Evolutionary conservation across 1,284 basidiomycete species (phyloP), one percentile per base, ranked within the genome.

Genomic region (Ustilago hordei): DNA sequence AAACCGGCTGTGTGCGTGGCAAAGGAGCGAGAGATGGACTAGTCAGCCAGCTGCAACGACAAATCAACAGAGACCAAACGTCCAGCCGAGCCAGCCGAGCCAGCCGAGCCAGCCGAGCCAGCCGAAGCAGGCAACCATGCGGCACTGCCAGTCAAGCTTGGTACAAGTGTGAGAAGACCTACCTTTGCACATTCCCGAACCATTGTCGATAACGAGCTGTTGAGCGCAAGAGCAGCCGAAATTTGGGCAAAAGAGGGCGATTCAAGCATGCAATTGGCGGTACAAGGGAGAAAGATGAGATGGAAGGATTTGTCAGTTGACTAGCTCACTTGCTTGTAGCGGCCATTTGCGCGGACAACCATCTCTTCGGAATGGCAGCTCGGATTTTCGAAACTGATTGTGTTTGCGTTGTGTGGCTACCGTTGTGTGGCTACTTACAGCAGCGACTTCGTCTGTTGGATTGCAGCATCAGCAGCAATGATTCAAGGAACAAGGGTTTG

Each of bases 1-100:
- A 90, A 96, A 75, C 84, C 84, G 84, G 84, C 83, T 81, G 45
- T 52, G 23, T 55, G 35, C 2, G 41, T 17, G 23, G 47, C 41
- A 35, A 47, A 34, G 17, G 13, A 48, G 17, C 2, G 36, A 45
- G 41, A 17, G 45, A 36, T 13, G 3, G 43, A n/a, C 52, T 11
- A 15, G 52, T 64, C 55, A 60, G 58, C 41, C 38, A 34, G 12
- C 34, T 50, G 67, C 38, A 50, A 36, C n/a, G 45, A 48, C 23
- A 8, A 41, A 17, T 13, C 9, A 48, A 19, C 19, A 2, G 19
- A 19, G 28, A 48, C 13, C 13, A 12, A 48, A 31, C 2, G 3
- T 23, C 23, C 23, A 2, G 23, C 23, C 23, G 2, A 23, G 23
- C 23, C 23, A 23, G 23, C 23, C 23, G 23, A 23, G 23, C 23